phyloP scores from a whole-genome alignment of 306 rosid genomes.

The Cercis canadensis region DNA sequence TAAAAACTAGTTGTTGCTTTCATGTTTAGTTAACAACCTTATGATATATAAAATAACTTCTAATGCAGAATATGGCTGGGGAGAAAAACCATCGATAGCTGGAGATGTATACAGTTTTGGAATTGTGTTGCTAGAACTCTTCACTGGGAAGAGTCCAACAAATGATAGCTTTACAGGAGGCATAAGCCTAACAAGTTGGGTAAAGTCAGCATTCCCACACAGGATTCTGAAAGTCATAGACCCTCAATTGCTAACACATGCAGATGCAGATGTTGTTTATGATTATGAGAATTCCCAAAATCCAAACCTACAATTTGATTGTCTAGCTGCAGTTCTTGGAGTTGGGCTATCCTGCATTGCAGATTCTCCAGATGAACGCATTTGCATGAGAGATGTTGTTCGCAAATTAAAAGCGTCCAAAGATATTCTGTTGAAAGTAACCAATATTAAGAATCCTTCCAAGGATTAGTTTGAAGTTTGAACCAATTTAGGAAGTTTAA shows the following conservation, averaged over 20 bases:
- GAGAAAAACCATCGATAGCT: conserved; percentile 58
- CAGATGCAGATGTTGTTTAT: neutral
- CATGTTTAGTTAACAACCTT: too few species aligned
- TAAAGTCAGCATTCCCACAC: conserved; percentile 51
- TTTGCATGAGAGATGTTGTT: conserved; percentile 55
- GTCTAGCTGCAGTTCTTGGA: conserved; percentile 47
- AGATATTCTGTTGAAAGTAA: conserved; percentile 38
- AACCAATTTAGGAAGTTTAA: too few species aligned
- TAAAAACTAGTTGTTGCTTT: too few species aligned
- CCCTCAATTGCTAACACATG: conserved; percentile 43
- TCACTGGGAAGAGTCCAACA: conserved; percentile 65
- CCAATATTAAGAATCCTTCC: neutral
- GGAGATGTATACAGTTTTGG: conserved; percentile 89
- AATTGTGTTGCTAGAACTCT: conserved; percentile 62
- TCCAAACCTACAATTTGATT: conserved; percentile 38
- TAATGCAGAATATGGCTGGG: conserved; percentile 72
- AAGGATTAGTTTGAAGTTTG: neutral
- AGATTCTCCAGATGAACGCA: conserved; percentile 53
- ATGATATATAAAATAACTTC: neutral
- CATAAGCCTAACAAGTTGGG: conserved; percentile 57
- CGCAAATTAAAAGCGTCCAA: conserved; percentile 50
- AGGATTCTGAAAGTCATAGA: conserved; percentile 48
- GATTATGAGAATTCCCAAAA: conserved; percentile 23
- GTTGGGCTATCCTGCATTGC: conserved; percentile 61
- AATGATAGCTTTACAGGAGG: conserved; percentile 61